Percentiles rank a stretch among this genome's conserved stretches.
These are phyloP conservation scores for Cadophora sp. DNA, from an alignment of 2,329 filamentous ascomycete species.

Conservation along the genomic window DNA sequence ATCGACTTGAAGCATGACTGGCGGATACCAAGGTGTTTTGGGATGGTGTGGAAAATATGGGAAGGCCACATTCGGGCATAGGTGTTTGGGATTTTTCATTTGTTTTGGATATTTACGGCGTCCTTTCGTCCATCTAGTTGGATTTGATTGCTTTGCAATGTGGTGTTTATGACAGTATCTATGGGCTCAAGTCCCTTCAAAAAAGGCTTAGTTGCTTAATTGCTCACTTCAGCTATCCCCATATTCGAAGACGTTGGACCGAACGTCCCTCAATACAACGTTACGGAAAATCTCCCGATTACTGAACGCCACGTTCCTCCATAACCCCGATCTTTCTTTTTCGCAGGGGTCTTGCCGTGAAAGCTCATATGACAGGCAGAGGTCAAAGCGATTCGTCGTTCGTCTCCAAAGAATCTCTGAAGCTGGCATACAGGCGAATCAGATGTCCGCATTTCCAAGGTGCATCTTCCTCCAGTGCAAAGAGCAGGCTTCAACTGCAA, in stretches of 20 bases:
- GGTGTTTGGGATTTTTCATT: constrained; percentile 17
- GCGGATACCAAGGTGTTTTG: constrained; percentile 26
- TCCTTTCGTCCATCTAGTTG: neutral
- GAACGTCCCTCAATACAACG: neutral
- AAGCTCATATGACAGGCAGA: constrained; percentile 9
- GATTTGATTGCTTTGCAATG: neutral
- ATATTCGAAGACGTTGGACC: neutral
- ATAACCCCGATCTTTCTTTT: constrained; percentile 5
- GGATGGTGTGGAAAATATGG: constrained; percentile 19
- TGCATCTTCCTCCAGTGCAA: neutral
- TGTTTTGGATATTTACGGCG: neutral
- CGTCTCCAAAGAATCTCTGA: neutral
- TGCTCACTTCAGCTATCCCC: neutral
- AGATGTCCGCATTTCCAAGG: neutral
- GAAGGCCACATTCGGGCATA: constrained; percentile 8
- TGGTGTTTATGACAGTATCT: neutral
- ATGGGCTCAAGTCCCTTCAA: neutral
- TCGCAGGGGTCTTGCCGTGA: neutral
- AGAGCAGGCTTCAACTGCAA: neutral
- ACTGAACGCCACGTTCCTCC: constrained; percentile 6
- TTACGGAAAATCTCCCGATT: constrained; percentile 7
- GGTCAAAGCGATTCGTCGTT: constrained; percentile 7
- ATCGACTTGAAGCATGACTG: constrained; percentile 14
- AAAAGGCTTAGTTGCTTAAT: constrained; percentile 12
- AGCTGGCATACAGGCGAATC: neutral